Evolutionary conservation across 129 eudicot species (phyloP).

Genomic region (Helianthus tuberosus): DNA sequence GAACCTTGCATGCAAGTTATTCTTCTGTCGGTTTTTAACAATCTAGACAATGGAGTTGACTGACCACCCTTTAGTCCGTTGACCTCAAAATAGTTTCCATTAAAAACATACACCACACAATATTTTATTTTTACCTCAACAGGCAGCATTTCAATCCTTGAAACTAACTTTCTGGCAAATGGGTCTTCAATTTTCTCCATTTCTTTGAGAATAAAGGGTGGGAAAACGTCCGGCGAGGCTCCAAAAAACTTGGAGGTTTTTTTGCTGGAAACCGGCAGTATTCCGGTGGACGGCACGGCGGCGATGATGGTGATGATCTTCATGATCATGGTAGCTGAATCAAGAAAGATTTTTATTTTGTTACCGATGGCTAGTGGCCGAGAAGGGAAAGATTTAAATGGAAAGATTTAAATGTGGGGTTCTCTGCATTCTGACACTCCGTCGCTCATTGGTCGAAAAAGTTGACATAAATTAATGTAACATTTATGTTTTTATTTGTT

Average conservation of each 20-base stretch:
- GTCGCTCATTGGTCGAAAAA: background rate
- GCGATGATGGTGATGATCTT: slow-evolving; percentile 33
- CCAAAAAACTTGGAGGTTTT: slow-evolving; percentile 28
- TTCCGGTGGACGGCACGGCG: slow-evolving; percentile 25
- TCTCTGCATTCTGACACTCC: background rate
- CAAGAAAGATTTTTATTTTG: background rate
- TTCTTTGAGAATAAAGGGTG: slow-evolving; percentile 63
- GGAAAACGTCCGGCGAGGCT: slow-evolving; percentile 54
- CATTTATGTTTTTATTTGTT: background rate
- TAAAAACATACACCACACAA: background rate
- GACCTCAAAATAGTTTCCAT: background rate
- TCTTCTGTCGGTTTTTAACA: background rate
- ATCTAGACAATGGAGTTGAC: background rate
- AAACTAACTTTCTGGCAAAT: slow-evolving; percentile 61
- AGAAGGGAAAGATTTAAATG: background rate
- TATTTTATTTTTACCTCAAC: slow-evolving; percentile 51
- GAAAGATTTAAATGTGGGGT: too few species aligned
- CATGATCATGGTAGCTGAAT: slow-evolving; percentile 22
- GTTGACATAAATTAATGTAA: background rate
- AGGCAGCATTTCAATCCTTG: slow-evolving; percentile 75
- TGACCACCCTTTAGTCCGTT: background rate
- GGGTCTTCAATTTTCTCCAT: slow-evolving; percentile 69
- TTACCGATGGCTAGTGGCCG: background rate
- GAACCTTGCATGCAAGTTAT: background rate
- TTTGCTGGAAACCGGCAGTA: slow-evolving; percentile 16